Base-by-base conservation (phyloP, 2,329 filamentous ascomycete genomes). In the Microdochium bolleyi region DNA sequence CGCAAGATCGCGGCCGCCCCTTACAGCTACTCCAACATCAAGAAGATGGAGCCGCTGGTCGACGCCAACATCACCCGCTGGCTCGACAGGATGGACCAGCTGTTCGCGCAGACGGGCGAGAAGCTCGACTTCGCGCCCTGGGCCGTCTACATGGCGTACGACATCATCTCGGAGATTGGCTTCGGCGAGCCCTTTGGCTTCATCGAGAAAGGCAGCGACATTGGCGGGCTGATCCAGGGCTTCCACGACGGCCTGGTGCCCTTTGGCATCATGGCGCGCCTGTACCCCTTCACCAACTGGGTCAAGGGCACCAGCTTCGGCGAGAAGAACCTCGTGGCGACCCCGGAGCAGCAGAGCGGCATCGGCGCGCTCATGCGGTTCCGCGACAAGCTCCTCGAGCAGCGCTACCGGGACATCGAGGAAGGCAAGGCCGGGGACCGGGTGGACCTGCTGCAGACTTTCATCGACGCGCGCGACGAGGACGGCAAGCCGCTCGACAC, bases 161-260 rank as follows among this genome's bases (percentile, higher is more conserved):
- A 83, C 58, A 73, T 81, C 34, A 78, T 83, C 52, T 75, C 72
- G 24, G 76, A 80, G 54, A 68, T 83, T 41, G 78, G 75, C 1
- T 83, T 82, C 57, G 78, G 79, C 10, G 74, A 70, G 3, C 73
- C 78, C 1, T 74, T 83, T 51, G 79, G 79, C 11, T 83, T 83
- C 59, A 69, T 82, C 10, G 69, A 76, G 52, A 68, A 73, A 52
- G 78, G 71, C 19, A 65, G 67, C 24, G 79, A 83, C 58, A 71
- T 82, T 19, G 73, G 70, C 30, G 76, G 75, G 13, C 67, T 82
- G 8, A 81, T 82, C 54, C 64, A 78, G 60, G 73, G 74, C 0
- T 77, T 82, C 59, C 77, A 80, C 61, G 74, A 78, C 55, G 76
- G 76, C 0, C 67, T 79, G 1, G 66, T 72, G 2, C 67, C 73